phyloP scores from a whole-genome alignment of 306 rosid genomes.

The Psophocarpus tetragonolobus region DNA sequence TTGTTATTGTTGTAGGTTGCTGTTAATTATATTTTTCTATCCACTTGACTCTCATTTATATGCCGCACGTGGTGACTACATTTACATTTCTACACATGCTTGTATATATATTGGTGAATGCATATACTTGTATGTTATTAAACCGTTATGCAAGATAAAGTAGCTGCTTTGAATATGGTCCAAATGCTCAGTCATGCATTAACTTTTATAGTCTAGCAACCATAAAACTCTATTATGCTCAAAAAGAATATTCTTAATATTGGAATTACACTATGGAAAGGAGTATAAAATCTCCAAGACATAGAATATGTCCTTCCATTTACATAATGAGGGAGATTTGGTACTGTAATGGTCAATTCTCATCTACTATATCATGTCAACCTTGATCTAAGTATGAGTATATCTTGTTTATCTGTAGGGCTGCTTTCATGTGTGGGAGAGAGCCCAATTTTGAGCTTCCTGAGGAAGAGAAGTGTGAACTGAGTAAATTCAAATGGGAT shows the following conservation, averaged over 20 bases:
- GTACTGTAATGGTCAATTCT: neutral
- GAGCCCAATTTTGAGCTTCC: slow-evolving; percentile 91
- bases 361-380: neutral
- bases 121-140: neutral
- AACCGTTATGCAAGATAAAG: neutral
- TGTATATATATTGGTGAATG: too few relatives aligned
- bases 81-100: neutral
- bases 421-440: slow-evolving; percentile 96
- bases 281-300: neutral
- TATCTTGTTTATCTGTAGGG: slow-evolving; percentile 50
- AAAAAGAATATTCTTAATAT: neutral
- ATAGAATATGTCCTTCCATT: slow-evolving; percentile 2
- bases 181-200: neutral
- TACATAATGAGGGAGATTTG: neutral
- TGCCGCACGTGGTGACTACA: neutral
- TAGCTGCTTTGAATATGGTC: neutral
- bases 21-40: neutral
- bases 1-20: neutral
- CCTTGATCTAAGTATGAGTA: neutral
- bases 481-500: slow-evolving; percentile 76
- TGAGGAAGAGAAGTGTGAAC: slow-evolving; percentile 71
- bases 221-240: neutral
- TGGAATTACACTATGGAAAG: neutral
- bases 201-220: neutral
- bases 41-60: neutral